These are phyloP conservation scores for Fusarium udum DNA, from an alignment of 2,329 filamentous ascomycete genomes.

Conservation along the genomic window DNA sequence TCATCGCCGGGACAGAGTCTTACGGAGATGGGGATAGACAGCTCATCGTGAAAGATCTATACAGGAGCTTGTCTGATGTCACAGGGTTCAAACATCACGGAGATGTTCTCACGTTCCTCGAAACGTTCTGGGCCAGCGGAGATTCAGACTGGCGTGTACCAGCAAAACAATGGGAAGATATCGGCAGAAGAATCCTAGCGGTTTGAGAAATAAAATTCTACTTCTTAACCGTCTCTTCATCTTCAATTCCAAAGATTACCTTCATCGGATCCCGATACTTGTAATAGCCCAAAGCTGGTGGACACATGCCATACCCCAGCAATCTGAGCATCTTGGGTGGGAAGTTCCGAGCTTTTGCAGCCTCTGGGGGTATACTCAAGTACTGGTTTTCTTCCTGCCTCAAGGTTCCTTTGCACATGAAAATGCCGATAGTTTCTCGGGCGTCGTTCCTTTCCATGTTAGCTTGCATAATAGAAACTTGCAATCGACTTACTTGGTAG, in stretches of 20 bases:
- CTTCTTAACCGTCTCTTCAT: neutral
- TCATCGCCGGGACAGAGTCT: neutral
- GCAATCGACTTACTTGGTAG: neutral
- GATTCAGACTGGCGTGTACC: neutral
- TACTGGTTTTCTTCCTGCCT: neutral
- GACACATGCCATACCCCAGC: neutral
- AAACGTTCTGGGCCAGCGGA: fast-evolving
- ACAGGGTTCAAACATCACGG: neutral
- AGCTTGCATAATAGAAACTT: fast-evolving
- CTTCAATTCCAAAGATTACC: neutral
- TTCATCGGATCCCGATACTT: neutral
- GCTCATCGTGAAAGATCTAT: neutral
- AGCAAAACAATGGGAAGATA: neutral
- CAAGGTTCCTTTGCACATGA: neutral
- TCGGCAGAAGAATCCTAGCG: neutral
- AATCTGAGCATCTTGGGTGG: neutral
- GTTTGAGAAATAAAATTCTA: fast-evolving
- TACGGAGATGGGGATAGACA: fast-evolving
- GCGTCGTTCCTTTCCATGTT: neutral
- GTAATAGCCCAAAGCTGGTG: neutral
- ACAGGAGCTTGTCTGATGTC: fast-evolving
- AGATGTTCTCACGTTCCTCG: neutral
- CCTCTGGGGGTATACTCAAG: neutral
- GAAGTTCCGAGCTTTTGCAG: neutral
- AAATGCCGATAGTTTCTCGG: fast-evolving